These are phyloP conservation scores for Saturnispora quitensis DNA, from an alignment of 805 yeast genomes.

Conservation along the genomic window DNA sequence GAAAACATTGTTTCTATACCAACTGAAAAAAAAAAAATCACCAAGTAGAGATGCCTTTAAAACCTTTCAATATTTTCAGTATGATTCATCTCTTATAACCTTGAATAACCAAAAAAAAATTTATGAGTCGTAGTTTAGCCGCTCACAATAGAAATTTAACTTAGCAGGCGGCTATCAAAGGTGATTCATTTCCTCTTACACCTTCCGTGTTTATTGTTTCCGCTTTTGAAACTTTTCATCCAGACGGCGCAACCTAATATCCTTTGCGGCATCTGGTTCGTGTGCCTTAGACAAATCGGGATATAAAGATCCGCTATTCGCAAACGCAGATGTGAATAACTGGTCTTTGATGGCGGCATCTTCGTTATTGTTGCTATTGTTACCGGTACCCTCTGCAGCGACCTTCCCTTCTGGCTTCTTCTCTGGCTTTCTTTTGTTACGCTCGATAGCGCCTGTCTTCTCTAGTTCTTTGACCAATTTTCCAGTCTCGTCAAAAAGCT, in stretches of 20 bases:
- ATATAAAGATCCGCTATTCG: slow-evolving; percentile 8
- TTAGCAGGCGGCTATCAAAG: neutral
- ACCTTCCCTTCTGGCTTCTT: slow-evolving; percentile 4
- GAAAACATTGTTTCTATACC: neutral
- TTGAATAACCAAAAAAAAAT: neutral
- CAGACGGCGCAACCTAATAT: slow-evolving; percentile 15
- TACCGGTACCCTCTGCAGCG: neutral
- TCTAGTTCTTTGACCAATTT: slow-evolving; percentile 52
- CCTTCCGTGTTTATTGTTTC: neutral
- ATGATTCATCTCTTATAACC: neutral
- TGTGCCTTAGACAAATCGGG: slow-evolving; percentile 8
- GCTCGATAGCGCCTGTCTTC: slow-evolving; percentile 57
- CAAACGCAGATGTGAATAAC: slow-evolving; percentile 20
- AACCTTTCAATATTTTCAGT: neutral
- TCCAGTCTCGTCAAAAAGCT: slow-evolving; percentile 54
- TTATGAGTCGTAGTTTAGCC: neutral
- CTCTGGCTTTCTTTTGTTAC: slow-evolving; percentile 33
- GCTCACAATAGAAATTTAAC: neutral
- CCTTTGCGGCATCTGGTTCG: slow-evolving; percentile 12
- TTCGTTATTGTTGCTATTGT: neutral
- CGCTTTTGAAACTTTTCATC: slow-evolving; percentile 18
- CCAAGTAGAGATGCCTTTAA: neutral
- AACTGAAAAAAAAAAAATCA: neutral
- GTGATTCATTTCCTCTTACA: neutral
- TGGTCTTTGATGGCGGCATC: slow-evolving; percentile 12